phyloP scores from a whole-genome alignment of 2,329 filamentous ascomycete genomes.

The Arthrinium phaeospermum region DNA sequence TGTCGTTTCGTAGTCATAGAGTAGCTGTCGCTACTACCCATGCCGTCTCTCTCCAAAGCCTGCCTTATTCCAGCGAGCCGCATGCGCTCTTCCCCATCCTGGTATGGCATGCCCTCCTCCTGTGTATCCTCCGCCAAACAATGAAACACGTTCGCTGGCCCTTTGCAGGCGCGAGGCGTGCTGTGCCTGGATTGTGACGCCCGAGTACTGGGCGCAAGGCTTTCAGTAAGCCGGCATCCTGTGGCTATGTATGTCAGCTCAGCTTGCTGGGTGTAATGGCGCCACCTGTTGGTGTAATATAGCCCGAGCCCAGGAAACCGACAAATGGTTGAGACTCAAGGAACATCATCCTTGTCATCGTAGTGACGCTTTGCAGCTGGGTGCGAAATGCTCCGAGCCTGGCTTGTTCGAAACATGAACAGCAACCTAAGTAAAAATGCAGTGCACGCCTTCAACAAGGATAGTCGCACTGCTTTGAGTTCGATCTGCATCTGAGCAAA shows the following conservation, averaged over 20 bases:
- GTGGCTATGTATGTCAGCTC: too few relatives aligned
- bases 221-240: not conserved
- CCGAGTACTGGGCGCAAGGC: not conserved
- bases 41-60: not conserved
- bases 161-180: too few relatives aligned
- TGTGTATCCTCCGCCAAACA: too few relatives aligned
- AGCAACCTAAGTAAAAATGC: too few relatives aligned
- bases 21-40: not conserved
- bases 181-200: too few relatives aligned
- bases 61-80: not conserved
- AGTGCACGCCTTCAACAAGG: too few relatives aligned
- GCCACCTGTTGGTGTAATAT: not conserved
- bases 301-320: not conserved
- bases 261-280: not conserved
- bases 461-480: too few relatives aligned
- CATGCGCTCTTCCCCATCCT: not conserved
- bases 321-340: not conserved
- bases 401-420: too few relatives aligned
- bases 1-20: not conserved
- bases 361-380: not conserved
- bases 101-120: not conserved
- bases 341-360: not conserved
- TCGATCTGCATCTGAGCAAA: too few relatives aligned
- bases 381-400: too few relatives aligned
- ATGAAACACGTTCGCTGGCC: too few relatives aligned